phyloP scores from a whole-genome alignment of 495 filamentous ascomycete species.

The Aspergillus affinis region DNA sequence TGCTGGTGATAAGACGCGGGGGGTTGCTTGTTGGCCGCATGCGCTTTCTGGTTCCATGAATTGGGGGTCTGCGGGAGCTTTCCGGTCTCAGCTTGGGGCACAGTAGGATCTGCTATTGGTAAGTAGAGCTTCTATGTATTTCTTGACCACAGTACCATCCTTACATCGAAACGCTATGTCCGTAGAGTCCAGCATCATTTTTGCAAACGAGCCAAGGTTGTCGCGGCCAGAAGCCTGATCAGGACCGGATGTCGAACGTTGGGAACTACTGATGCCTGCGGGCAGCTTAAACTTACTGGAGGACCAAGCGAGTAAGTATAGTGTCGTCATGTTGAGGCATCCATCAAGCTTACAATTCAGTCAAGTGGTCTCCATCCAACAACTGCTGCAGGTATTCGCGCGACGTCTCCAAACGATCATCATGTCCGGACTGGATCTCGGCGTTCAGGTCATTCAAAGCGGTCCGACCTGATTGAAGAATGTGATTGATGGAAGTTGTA shows the following conservation, averaged over 20 bases:
- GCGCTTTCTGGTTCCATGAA: constrained; percentile 25
- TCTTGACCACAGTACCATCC: constrained; percentile 12
- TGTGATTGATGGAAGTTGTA: constrained; percentile 46
- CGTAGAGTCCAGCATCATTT: constrained; percentile 56
- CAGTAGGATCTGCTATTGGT: constrained; percentile 39
- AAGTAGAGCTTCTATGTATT: background rate
- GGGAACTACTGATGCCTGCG: constrained; percentile 22
- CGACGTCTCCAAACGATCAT: constrained; percentile 44
- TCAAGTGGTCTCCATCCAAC: constrained; percentile 63
- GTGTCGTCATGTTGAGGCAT: constrained; percentile 11
- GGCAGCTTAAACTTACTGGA: constrained; percentile 69
- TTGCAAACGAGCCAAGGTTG: constrained; percentile 55
- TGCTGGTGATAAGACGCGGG: constrained; percentile 18
- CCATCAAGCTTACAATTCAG: constrained; percentile 62
- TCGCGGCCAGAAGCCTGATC: constrained; percentile 23
- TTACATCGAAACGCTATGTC: constrained; percentile 56
- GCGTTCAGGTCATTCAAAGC: constrained; percentile 39
- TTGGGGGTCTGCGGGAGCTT: constrained; percentile 20
- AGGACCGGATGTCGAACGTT: constrained; percentile 21
- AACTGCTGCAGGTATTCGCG: constrained; percentile 69
- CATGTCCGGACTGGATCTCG: constrained; percentile 39
- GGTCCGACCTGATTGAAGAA: constrained; percentile 45
- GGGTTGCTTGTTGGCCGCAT: constrained; percentile 21
- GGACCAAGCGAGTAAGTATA: constrained; percentile 20
- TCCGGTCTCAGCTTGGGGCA: constrained; percentile 26